Evolutionary conservation across 2,329 filamentous ascomycete genomes (phyloP).

Genomic region (Sporothrix pallida): DNA sequence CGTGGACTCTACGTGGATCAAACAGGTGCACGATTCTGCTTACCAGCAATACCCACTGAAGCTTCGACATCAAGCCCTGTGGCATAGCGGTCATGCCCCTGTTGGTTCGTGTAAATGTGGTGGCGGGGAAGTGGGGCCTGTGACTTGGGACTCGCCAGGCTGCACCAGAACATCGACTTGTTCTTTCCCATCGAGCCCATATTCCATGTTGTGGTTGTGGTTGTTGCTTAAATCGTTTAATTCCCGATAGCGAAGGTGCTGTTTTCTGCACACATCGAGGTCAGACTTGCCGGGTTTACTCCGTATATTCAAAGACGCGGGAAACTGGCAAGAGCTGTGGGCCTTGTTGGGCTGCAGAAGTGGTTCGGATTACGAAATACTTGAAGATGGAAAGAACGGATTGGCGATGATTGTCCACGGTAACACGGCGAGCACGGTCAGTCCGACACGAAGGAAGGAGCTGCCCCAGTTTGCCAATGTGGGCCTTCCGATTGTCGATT

Average conservation of each 20-base stretch:
- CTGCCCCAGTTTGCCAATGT: not conserved
- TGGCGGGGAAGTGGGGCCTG: conserved; percentile 16
- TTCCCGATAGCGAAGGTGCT: not conserved
- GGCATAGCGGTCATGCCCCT: not conserved
- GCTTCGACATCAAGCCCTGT: no score
- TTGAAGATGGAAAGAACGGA: conserved; percentile 9
- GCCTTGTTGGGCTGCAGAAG: conserved; percentile 11
- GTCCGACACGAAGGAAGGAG: conserved; percentile 16
- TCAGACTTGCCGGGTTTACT: no score
- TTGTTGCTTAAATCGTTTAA: not conserved
- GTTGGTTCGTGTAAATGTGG: conserved; percentile 15
- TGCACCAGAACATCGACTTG: not conserved
- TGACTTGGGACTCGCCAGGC: not conserved
- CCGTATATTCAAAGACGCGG: no score
- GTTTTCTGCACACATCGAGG: no score
- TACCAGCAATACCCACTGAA: not conserved
- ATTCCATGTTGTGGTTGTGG: not conserved
- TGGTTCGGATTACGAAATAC: no score
- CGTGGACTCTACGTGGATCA: not conserved
- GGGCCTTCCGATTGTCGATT: not conserved
- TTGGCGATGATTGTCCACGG: not conserved
- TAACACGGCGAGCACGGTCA: not conserved
- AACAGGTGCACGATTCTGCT: conserved; percentile 8
- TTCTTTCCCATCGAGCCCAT: not conserved
- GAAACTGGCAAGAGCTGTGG: not conserved